phyloP scores from a whole-genome alignment of 1,139 yeast genomes.

The Oligophagozyma castellii region DNA sequence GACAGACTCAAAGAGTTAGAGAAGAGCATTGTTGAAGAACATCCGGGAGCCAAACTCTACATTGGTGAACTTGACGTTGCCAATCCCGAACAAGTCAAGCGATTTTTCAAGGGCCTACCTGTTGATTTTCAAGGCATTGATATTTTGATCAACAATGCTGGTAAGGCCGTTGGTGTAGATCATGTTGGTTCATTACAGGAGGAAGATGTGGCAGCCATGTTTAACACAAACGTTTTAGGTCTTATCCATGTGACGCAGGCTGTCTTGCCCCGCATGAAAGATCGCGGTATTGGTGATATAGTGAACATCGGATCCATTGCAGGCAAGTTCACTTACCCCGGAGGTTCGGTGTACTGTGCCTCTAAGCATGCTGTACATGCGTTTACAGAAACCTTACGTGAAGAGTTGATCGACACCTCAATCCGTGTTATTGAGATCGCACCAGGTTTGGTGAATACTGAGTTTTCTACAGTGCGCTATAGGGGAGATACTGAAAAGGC shows the following conservation, averaged over 20 bases:
- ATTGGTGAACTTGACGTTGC: conserved; percentile 49
- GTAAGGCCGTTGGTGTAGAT: conserved; percentile 61
- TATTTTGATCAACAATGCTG: conserved; percentile 70
- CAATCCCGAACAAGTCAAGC: conserved; percentile 34
- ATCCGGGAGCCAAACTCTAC: conserved; percentile 37
- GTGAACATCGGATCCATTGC: conserved; percentile 81
- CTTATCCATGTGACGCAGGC: conserved; percentile 59
- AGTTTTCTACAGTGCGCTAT: conserved; percentile 64
- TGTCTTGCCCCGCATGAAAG: conserved; percentile 45
- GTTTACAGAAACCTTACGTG: conserved; percentile 62
- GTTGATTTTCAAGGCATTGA: conserved; percentile 43
- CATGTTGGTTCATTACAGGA: conserved; percentile 43
- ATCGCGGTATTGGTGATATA: conserved; percentile 51
- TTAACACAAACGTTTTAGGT: conserved; percentile 63
- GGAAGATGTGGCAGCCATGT: conserved; percentile 48
- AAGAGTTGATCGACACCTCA: conserved; percentile 59
- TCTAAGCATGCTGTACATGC: conserved; percentile 72
- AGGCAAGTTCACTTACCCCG: conserved; percentile 77
- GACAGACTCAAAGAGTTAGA: conserved; percentile 40
- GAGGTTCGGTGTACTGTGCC: conserved; percentile 82
- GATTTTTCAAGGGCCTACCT: conserved; percentile 40
- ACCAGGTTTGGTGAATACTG: conserved; percentile 85
- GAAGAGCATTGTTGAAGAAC: conserved; percentile 30
- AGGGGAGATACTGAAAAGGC: conserved; percentile 60
- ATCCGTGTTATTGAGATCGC: conserved; percentile 73